phyloP scores from a whole-genome alignment of 306 rosid species.

The Inga leiocalycina region DNA sequence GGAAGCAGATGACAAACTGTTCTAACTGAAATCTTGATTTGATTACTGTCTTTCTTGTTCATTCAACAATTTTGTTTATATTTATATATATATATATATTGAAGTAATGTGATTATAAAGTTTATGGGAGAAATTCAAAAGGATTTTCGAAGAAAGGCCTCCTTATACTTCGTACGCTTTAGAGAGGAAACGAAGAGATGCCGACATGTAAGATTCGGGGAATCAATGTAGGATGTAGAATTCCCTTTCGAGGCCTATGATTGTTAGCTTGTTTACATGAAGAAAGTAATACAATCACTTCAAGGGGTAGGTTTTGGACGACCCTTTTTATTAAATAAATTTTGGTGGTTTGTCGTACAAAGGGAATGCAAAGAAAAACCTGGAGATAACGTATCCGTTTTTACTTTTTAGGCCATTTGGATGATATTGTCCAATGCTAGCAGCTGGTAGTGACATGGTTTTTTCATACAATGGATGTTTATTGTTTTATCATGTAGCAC shows the following conservation, averaged over 20 bases:
- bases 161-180: not conserved
- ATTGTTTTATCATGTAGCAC: not conserved
- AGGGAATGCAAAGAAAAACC: not conserved
- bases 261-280: slow-evolving; percentile 92
- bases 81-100: no score
- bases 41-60: not conserved
- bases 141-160: slow-evolving; percentile 44
- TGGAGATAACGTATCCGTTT: not conserved
- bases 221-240: slow-evolving; percentile 56
- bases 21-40: no score
- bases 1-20: not conserved
- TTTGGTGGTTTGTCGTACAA: not conserved
- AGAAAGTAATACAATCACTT: slow-evolving; percentile 86
- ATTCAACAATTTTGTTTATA: no score
- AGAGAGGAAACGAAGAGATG: slow-evolving; percentile 47
- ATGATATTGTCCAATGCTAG: not conserved
- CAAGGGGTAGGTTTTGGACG: slow-evolving; percentile 56
- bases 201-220: slow-evolving; percentile 83
- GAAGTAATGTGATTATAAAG: not conserved
- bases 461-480: not conserved
- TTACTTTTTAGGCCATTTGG: not conserved
- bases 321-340: not conserved
- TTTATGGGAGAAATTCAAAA: no score
- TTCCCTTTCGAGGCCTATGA: slow-evolving; percentile 91
- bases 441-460: not conserved